These are phyloP conservation scores for Colletotrichum tropicale DNA, from an alignment of 2,329 filamentous ascomycete species.

Conservation along the genomic window DNA sequence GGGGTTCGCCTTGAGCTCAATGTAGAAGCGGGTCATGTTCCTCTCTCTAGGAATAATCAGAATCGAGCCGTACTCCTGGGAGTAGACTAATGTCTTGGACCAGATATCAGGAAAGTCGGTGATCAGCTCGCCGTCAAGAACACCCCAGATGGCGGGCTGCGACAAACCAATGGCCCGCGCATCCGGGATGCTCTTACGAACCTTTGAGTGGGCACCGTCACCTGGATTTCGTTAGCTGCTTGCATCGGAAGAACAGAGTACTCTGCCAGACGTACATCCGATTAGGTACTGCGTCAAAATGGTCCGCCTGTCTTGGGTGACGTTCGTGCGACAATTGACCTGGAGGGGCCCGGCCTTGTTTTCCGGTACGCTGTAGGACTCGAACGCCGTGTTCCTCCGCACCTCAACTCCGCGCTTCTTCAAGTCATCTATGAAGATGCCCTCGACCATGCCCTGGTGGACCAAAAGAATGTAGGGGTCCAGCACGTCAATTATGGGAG, in stretches of 20 bases:
- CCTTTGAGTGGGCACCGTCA: constrained; percentile 74
- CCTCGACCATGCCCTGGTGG: constrained; percentile 80
- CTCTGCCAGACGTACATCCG: constrained; percentile 55
- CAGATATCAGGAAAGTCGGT: constrained; percentile 78
- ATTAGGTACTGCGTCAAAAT: constrained; percentile 68
- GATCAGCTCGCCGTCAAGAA: constrained; percentile 72
- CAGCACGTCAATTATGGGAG: constrained; percentile 61
- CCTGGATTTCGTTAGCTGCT: constrained; percentile 36
- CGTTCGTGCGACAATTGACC: constrained; percentile 56
- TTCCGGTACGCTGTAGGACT: constrained; percentile 55
- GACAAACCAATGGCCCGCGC: constrained; percentile 61
- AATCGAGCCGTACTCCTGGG: constrained; percentile 70
- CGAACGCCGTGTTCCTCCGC: constrained; percentile 67
- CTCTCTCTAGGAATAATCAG: constrained; percentile 77
- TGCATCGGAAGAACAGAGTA: neutral
- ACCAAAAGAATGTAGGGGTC: constrained; percentile 63
- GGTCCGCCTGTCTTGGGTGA: constrained; percentile 52
- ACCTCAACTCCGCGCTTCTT: constrained; percentile 67
- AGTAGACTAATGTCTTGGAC: constrained; percentile 74
- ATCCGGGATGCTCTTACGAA: constrained; percentile 66
- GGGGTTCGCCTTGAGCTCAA: constrained; percentile 55
- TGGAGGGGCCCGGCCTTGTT: constrained; percentile 48
- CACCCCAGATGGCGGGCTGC: constrained; percentile 67
- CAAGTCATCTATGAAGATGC: constrained; percentile 72
- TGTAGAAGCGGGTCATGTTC: constrained; percentile 71